phyloP scores from a whole-genome alignment of 2,329 filamentous ascomycete genomes.

The Cucurbitaria berberidis region DNA sequence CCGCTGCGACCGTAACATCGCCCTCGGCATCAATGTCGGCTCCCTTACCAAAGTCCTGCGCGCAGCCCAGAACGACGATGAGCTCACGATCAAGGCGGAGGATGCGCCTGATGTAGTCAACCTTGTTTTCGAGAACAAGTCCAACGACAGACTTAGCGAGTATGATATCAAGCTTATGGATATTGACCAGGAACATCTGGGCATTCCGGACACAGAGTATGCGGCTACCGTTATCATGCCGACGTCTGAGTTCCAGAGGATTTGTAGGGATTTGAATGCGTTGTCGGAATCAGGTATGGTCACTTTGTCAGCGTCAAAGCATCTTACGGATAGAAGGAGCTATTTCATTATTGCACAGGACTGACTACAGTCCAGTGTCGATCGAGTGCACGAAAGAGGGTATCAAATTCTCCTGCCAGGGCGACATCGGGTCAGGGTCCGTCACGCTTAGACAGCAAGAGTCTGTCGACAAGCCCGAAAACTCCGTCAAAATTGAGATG shows the following conservation, averaged over 20 bases:
- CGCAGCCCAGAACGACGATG: constrained; percentile 90
- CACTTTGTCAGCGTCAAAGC: neutral
- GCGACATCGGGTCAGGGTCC: constrained; percentile 94
- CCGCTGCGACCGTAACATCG: constrained; percentile 98
- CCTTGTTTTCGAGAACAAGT: constrained; percentile 89
- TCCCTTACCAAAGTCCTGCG: constrained; percentile 97
- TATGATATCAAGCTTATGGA: constrained; percentile 99
- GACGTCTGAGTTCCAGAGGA: constrained; percentile 86
- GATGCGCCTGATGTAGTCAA: constrained; percentile 96
- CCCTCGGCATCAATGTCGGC: constrained; percentile 93
- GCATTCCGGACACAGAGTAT: constrained; percentile 99
- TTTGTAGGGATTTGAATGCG: constrained; percentile 88
- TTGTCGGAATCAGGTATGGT: constrained; percentile 92
- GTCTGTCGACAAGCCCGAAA: constrained; percentile 85
- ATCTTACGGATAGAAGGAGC: neutral
- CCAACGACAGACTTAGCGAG: constrained; percentile 91
- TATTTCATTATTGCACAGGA: constrained; percentile 7
- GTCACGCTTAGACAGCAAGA: constrained; percentile 89
- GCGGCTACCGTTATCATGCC: constrained; percentile 91
- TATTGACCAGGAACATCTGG: constrained; percentile 98
- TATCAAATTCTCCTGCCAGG: constrained; percentile 90
- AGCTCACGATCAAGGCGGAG: constrained; percentile 95
- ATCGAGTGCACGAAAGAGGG: constrained; percentile 98
- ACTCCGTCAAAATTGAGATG: constrained; percentile 87
- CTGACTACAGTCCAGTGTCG: constrained; percentile 66